Base-by-base conservation (phyloP, 805 yeast species). In the Sporopachydermia quercuum region DNA sequence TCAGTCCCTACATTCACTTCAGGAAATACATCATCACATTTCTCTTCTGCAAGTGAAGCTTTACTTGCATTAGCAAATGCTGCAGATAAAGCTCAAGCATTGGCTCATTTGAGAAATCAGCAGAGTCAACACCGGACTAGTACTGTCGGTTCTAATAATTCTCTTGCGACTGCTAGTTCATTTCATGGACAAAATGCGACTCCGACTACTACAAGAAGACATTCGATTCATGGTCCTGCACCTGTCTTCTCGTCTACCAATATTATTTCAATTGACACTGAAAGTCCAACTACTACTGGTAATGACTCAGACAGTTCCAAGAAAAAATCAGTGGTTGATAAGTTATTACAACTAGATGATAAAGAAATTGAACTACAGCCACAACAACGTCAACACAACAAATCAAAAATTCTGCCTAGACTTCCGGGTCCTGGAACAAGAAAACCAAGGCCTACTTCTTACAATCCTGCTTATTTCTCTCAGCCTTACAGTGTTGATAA, bases 401-500 rank as follows among this genome's bases (percentile, higher is more conserved):
- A n/a, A 4, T 37, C 36, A 13, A 37, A 33, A 14, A 16, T 13
- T 18, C 47, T 36, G 34, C 53, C 50, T 37, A 55, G 51, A 40
- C 42, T 55, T 16, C 55, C 57, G 13, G 53, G 53, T n/a, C 70
- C 71, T 5, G 70, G 67, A 18, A 63, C 65, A 39, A 70, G 74
- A 54, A 77, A 72, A 51, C 87, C 85, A 42, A 70, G 94, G 54
- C 93, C 94, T 35, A 81, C 89, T 0, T 80, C 91, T 5, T 82
- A 78, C 51, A 87, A 82, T 52, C 93, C 94, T 14, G 68, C 78
- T 2, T 63, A 16, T 36, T 36, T 34, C 36, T 11, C 13, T 14
- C 11, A 11, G 36, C 18, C 15, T 11, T 14, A 8, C 11, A n/a
- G 18, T 73, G 18, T 51, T 50, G 40, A 47, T 63, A 14, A 38